Evolutionary conservation across 1,284 basidiomycete species (phyloP).

Genomic region (Sporisorium reilianum): DNA sequence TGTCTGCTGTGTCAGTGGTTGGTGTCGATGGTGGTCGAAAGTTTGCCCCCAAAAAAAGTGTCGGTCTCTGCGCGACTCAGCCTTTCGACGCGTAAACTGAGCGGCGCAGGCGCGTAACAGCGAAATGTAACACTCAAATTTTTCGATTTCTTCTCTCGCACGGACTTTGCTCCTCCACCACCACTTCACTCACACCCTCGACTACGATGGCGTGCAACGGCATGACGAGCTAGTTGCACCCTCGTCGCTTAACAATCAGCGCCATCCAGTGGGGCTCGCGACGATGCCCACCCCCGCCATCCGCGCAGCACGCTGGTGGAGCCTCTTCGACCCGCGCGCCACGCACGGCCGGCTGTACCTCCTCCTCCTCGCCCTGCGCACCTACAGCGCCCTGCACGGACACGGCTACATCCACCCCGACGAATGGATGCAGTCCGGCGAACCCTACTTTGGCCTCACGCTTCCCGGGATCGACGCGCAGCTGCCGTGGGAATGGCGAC

Average conservation of each 20-base stretch:
- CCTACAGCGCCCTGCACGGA: slow-evolving; percentile 57
- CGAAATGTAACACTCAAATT: slow-evolving; percentile 4
- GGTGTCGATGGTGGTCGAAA: not conserved
- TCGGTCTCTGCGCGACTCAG: slow-evolving; percentile 11
- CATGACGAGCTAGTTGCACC: not conserved
- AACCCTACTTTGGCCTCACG: slow-evolving; percentile 49
- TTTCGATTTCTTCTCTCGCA: slow-evolving; percentile 13
- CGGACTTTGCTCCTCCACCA: slow-evolving; percentile 8
- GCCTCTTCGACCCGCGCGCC: slow-evolving; percentile 22
- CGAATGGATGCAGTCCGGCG: slow-evolving; percentile 69
- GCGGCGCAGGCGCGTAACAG: not conserved
- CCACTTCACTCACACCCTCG: not conserved
- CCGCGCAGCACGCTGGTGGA: slow-evolving; percentile 3
- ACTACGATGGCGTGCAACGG: not conserved
- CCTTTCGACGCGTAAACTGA: slow-evolving; percentile 41
- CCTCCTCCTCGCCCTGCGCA: slow-evolving; percentile 54
- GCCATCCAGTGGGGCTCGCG: no score
- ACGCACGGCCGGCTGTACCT: slow-evolving; percentile 31
- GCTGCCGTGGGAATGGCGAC: slow-evolving; percentile 43
- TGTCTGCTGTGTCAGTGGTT: slow-evolving; percentile 13
- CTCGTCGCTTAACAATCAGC: no score
- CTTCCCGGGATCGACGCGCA: not conserved
- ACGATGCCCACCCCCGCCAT: slow-evolving; percentile 2
- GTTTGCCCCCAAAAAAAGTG: slow-evolving; percentile 8
- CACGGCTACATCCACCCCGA: slow-evolving; percentile 68